phyloP scores from a whole-genome alignment of 148 eudicot genomes.

The Rhododendron vialii region DNA sequence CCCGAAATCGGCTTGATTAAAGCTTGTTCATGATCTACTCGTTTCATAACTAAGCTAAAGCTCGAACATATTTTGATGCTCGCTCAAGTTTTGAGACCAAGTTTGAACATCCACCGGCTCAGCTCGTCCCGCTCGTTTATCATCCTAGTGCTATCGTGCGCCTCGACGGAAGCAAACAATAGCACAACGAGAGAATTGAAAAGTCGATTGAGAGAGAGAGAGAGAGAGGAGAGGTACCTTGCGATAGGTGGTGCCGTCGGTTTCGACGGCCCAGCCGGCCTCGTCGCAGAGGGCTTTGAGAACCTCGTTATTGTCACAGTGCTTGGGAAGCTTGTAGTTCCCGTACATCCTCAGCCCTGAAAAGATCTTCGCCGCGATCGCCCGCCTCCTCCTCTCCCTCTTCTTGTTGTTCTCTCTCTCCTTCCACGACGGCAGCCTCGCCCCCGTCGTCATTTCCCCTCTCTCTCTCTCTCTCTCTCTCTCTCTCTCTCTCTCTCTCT shows the following conservation, averaged over 20 bases:
- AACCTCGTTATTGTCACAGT: conserved; percentile 62
- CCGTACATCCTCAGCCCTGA: conserved; percentile 53
- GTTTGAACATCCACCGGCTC: too few species aligned
- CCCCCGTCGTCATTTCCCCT: conserved; percentile 29
- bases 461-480: neutral
- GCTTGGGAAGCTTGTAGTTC: conserved; percentile 48
- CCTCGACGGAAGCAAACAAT: too few species aligned
- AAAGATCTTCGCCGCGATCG: conserved; percentile 54
- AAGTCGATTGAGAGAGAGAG: neutral
- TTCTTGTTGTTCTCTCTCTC: conserved; percentile 70
- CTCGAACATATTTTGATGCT: too few species aligned
- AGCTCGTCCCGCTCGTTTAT: too few species aligned
- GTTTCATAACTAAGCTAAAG: too few species aligned
- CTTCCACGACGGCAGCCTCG: conserved; percentile 52
- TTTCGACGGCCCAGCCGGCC: conserved; percentile 62
- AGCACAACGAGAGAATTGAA: neutral
- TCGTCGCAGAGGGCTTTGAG: conserved; percentile 56
- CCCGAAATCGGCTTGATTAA: neutral
- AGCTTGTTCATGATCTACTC: neutral
- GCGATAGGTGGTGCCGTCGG: conserved; percentile 62
- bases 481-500: too few species aligned
- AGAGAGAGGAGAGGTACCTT: conserved; percentile 29
- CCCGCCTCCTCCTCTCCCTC: conserved; percentile 54
- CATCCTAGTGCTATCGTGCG: too few species aligned
- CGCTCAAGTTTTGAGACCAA: too few species aligned